A percentile compares a stretch with the other conserved stretches of the same genome.
phyloP scores from a whole-genome alignment of 2,329 filamentous ascomycete genomes.

The Cephalotrichum gorgonifer region DNA sequence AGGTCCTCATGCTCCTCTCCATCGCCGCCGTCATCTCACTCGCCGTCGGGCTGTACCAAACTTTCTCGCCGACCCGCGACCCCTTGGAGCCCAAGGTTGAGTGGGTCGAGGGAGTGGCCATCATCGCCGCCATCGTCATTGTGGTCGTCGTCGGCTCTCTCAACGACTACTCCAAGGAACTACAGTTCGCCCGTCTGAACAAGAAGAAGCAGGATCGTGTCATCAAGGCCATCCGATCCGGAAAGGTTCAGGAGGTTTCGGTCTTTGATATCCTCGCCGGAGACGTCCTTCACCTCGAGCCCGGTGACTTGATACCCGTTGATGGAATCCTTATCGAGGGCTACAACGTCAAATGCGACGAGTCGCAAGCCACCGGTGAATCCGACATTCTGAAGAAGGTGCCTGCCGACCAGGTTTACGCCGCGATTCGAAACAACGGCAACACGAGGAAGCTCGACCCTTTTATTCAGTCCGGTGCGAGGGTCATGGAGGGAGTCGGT shows the following conservation, averaged over 20 bases:
- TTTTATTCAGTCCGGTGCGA: constrained; percentile 75
- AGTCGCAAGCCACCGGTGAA: constrained; percentile 70
- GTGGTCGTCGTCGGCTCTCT: constrained; percentile 68
- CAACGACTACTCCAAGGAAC: constrained; percentile 74
- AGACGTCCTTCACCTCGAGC: constrained; percentile 63
- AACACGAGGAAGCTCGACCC: constrained; percentile 65
- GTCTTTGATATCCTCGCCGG: constrained; percentile 60
- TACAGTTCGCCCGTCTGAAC: constrained; percentile 69
- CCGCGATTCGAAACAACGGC: constrained; percentile 56
- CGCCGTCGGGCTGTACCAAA: constrained; percentile 66
- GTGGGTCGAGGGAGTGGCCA: constrained; percentile 75
- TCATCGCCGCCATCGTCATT: constrained; percentile 69
- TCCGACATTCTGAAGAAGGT: constrained; percentile 65
- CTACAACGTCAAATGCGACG: constrained; percentile 66
- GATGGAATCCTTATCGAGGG: constrained; percentile 65
- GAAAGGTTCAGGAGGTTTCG: constrained; percentile 58
- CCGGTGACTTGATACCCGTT: constrained; percentile 64
- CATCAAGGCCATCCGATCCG: constrained; percentile 63
- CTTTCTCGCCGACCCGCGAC: constrained; percentile 45
- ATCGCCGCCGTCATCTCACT: constrained; percentile 63
- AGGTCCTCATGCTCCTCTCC: constrained; percentile 64
- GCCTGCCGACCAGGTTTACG: constrained; percentile 56
- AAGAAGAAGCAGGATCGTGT: constrained; percentile 67
- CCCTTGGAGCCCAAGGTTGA: constrained; percentile 47
- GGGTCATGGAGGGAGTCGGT: constrained; percentile 67